Percentiles rank a stretch among this genome's conserved stretches.
phyloP scores from a whole-genome alignment of 768 basidiomycete species.

The Tulasnella sp. region DNA sequence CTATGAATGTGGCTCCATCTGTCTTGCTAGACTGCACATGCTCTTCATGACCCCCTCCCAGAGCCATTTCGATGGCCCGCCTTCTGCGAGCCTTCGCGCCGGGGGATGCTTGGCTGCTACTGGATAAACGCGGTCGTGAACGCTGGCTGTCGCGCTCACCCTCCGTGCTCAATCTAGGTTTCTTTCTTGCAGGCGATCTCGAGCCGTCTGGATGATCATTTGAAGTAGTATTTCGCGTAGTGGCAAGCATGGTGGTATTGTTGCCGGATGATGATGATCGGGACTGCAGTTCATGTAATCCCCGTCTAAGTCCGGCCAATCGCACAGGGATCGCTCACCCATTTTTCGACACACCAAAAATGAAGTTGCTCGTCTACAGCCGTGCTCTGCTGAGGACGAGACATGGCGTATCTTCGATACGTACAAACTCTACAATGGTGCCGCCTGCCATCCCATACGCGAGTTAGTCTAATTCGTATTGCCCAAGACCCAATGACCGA shows the following conservation, averaged over 20 bases:
- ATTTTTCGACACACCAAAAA: background rate
- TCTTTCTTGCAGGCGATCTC: background rate
- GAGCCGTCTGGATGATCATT: background rate
- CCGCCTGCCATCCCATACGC: no score
- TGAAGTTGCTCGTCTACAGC: background rate
- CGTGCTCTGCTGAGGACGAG: no score
- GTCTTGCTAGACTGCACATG: background rate
- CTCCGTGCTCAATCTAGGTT: constrained; percentile 4
- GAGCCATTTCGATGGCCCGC: constrained; percentile 6
- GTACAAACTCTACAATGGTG: no score
- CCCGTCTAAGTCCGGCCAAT: background rate
- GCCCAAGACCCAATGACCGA: no score
- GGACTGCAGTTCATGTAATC: background rate
- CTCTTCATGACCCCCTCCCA: background rate
- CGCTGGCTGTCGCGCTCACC: background rate
- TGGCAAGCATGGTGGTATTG: background rate
- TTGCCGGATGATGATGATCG: background rate
- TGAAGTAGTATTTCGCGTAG: background rate
- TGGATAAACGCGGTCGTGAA: background rate
- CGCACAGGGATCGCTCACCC: background rate
- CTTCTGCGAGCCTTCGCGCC: constrained; percentile 2
- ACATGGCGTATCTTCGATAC: no score
- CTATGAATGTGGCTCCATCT: background rate
- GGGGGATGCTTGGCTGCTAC: background rate
- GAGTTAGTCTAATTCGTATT: no score